Conservation (phyloP, 768 basidiomycete species). For the Pleurotus platypus region DNA sequence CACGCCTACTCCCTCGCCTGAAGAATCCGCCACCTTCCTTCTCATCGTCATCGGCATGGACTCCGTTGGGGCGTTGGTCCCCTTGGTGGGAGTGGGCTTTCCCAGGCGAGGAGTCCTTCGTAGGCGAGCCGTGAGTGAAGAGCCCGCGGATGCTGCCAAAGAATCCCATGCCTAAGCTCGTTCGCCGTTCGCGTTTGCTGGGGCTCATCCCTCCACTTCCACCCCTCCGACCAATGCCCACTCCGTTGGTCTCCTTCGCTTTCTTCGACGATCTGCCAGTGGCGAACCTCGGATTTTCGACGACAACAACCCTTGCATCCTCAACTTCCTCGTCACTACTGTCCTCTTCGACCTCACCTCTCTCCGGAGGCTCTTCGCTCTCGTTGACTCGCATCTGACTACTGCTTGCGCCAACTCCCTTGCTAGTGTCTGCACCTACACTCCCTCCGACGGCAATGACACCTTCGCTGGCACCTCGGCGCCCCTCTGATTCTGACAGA, state of each 20-base stretch:
- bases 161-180: constrained; percentile 18
- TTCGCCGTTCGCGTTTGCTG: background rate
- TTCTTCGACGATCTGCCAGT: background rate
- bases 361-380: background rate
- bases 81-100: background rate
- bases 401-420: too few relatives aligned
- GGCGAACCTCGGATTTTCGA: constrained; percentile 56
- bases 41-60: constrained; percentile 5
- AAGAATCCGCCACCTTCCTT: background rate
- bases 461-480: background rate
- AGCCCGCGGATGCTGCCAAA: constrained; percentile 45
- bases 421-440: too few relatives aligned
- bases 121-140: constrained; percentile 23
- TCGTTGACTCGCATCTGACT: too few relatives aligned
- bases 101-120: background rate
- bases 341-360: constrained; percentile 21
- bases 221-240: background rate
- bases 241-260: too few relatives aligned
- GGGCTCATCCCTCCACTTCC: background rate
- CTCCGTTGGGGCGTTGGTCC: constrained; percentile 22
- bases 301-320: constrained; percentile 33
- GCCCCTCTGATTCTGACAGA: constrained; percentile 17
- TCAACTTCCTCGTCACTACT: constrained; percentile 32
- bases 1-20: background rate
- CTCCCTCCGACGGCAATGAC: too few relatives aligned